Percentiles rank a stretch among this genome's conserved stretches.
Conservation (phyloP, 768 basidiomycete species). For the Leucosporidium creatinivorum region DNA sequence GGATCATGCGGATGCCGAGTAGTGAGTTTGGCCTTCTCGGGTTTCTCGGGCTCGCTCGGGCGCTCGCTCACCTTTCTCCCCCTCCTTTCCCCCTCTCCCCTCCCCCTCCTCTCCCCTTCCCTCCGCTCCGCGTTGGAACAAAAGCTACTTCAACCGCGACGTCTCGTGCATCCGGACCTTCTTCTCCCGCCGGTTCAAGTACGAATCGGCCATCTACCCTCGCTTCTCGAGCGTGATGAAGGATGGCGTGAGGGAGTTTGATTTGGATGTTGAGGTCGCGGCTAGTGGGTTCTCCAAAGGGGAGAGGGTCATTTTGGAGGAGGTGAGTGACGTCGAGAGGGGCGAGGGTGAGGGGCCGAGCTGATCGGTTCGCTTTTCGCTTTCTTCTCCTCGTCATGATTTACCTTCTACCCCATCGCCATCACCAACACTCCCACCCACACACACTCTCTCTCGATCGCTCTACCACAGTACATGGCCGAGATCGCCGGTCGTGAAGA, state of each 20-base stretch:
- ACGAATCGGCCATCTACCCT: constrained; percentile 84
- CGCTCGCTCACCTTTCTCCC: not conserved
- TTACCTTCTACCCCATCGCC: not conserved
- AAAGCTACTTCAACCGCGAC: constrained; percentile 97
- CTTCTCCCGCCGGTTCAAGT: constrained; percentile 82
- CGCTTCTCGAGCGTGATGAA: constrained; percentile 59
- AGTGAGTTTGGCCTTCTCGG: constrained; percentile 49
- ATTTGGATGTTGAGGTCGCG: constrained; percentile 80
- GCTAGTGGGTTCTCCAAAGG: constrained; percentile 87
- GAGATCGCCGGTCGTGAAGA: constrained; percentile 42
- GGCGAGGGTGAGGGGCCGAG: not conserved
- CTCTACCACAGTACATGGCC: constrained; percentile 33
- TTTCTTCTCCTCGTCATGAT: not conserved
- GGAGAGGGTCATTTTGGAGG: constrained; percentile 72
- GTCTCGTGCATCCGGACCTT: constrained; percentile 92
- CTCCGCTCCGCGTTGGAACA: no score
- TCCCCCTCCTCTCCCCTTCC: not conserved
- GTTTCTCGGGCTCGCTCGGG: not conserved
- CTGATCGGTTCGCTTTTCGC: not conserved
- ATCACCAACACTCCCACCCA: no score
- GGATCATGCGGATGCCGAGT: constrained; percentile 93
- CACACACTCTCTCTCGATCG: no score
- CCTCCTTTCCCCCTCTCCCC: not conserved
- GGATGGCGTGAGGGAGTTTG: constrained; percentile 54
- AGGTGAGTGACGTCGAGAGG: constrained; percentile 50